These are phyloP conservation scores for Fusarium dlaminii DNA, from an alignment of 2,329 filamentous ascomycete species.

Conservation along the genomic window DNA sequence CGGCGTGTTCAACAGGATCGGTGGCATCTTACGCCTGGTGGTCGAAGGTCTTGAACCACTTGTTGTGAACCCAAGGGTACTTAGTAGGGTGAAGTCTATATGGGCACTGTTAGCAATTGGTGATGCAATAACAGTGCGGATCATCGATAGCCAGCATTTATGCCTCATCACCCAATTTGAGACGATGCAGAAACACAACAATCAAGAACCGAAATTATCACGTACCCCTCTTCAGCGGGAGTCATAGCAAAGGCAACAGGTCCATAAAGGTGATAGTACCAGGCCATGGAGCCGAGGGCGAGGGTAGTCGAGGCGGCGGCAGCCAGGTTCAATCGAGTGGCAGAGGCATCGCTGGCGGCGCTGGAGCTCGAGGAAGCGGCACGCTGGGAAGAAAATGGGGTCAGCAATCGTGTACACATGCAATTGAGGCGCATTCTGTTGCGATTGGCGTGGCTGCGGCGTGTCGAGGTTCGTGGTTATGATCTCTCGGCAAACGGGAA, in stretches of 20 bases:
- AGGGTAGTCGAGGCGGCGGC: constrained; percentile 86
- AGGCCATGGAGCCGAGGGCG: constrained; percentile 89
- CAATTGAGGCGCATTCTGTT: constrained; percentile 30
- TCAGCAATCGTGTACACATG: constrained; percentile 50
- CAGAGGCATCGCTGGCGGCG: constrained; percentile 74
- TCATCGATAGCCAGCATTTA: constrained; percentile 42
- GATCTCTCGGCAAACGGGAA: constrained; percentile 50
- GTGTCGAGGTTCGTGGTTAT: constrained; percentile 38
- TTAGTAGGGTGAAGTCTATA: constrained; percentile 86
- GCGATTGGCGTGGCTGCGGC: constrained; percentile 44
- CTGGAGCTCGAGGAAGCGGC: constrained; percentile 78
- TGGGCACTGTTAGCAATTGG: constrained; percentile 43
- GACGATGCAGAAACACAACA: constrained; percentile 1
- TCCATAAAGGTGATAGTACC: constrained; percentile 98
- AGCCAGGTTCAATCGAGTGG: constrained; percentile 85
- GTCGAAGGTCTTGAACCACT: constrained; percentile 95
- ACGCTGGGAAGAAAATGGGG: constrained; percentile 58
- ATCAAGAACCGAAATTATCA: constrained; percentile 44
- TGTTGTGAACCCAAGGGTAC: constrained; percentile 95
- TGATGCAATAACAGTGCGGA: constrained; percentile 22
- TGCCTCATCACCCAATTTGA: constrained; percentile 45
- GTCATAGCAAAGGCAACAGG: constrained; percentile 88
- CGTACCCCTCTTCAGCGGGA: constrained; percentile 97
- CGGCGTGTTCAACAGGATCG: not conserved
- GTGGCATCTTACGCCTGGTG: constrained; percentile 83